Evolutionary conservation across 495 filamentous ascomycete species (phyloP).

Genomic region (Penicillium macrosclerotiorum): DNA sequence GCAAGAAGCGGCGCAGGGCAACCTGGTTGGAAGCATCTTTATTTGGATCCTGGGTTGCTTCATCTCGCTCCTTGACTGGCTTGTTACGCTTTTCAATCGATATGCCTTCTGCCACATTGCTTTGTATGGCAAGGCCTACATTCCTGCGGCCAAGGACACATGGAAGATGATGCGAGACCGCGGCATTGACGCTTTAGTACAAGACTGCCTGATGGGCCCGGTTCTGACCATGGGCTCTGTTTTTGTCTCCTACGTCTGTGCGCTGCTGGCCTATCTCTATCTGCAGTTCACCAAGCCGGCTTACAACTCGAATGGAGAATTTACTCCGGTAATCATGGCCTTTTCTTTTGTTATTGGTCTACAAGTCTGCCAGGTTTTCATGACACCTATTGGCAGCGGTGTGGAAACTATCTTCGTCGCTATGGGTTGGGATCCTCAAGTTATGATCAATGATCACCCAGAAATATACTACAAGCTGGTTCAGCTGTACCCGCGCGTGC

Average conservation of each 20-base stretch:
- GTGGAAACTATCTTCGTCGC: constrained; percentile 84
- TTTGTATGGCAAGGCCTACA: constrained; percentile 82
- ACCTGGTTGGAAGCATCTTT: constrained; percentile 61
- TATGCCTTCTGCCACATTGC: constrained; percentile 94
- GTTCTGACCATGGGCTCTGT: constrained; percentile 85
- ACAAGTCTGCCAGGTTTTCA: constrained; percentile 85
- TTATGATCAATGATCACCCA: constrained; percentile 76
- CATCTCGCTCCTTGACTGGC: constrained; percentile 79
- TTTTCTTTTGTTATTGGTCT: constrained; percentile 82
- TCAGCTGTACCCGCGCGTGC: constrained; percentile 77
- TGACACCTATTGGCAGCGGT: constrained; percentile 65
- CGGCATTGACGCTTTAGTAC: constrained; percentile 84
- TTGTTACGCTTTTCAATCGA: constrained; percentile 64
- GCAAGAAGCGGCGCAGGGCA: constrained; percentile 62
- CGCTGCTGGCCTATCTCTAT: constrained; percentile 80
- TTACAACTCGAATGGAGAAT: constrained; percentile 70
- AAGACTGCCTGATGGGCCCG: constrained; percentile 86
- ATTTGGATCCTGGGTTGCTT: constrained; percentile 74
- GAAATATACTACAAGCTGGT: constrained; percentile 78
- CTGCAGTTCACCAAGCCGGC: constrained; percentile 72
- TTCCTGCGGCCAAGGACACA: constrained; percentile 81
- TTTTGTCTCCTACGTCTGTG: constrained; percentile 79
- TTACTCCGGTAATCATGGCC: constrained; percentile 75
- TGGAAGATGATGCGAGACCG: constrained; percentile 90
- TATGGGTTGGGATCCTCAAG: constrained; percentile 84